Conservation (phyloP, 2,329 filamentous ascomycete species). For the Karstenula rhodostoma region DNA sequence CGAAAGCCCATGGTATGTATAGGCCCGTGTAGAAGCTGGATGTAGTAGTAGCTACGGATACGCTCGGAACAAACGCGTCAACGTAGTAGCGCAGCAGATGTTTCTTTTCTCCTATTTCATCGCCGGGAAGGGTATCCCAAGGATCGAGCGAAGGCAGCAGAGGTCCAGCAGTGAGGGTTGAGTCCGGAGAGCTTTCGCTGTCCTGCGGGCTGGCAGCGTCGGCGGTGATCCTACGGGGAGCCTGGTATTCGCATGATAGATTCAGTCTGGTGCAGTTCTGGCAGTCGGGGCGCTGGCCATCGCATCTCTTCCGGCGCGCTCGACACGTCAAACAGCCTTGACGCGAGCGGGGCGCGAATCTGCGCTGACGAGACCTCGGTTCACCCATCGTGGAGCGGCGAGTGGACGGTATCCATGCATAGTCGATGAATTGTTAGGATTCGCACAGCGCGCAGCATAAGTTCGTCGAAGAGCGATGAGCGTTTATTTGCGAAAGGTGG, state of each 20-base stretch:
- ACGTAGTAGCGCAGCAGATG: conserved; percentile 47
- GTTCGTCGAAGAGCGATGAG: not conserved
- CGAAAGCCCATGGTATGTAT: conserved; percentile 48
- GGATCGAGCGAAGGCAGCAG: conserved; percentile 34
- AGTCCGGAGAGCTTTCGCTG: conserved; percentile 24
- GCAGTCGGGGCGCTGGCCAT: conserved; percentile 44
- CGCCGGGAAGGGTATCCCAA: conserved; percentile 41
- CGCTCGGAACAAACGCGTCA: conserved; percentile 47
- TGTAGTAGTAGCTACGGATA: conserved; percentile 45
- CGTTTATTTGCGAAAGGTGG: not conserved
- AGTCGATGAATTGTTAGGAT: not conserved
- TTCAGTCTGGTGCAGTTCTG: conserved; percentile 47
- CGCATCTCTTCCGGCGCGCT: conserved; percentile 45
- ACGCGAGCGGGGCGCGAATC: conserved; percentile 47
- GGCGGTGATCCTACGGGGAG: conserved; percentile 35
- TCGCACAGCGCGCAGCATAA: not conserved
- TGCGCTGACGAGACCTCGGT: conserved; percentile 42
- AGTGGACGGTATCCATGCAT: conserved; percentile 2
- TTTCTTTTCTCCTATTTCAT: conserved; percentile 35
- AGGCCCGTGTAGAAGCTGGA: conserved; percentile 47
- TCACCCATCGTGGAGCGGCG: conserved; percentile 40
- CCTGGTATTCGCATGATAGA: conserved; percentile 47
- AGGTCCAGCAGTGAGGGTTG: conserved; percentile 21
- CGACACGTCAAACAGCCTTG: conserved; percentile 48
- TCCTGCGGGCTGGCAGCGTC: conserved; percentile 14